A percentile compares a stretch with the other conserved stretches of the same genome.
Conservation (phyloP, 2,329 filamentous ascomycete species). For the Colletotrichum sp. region DNA sequence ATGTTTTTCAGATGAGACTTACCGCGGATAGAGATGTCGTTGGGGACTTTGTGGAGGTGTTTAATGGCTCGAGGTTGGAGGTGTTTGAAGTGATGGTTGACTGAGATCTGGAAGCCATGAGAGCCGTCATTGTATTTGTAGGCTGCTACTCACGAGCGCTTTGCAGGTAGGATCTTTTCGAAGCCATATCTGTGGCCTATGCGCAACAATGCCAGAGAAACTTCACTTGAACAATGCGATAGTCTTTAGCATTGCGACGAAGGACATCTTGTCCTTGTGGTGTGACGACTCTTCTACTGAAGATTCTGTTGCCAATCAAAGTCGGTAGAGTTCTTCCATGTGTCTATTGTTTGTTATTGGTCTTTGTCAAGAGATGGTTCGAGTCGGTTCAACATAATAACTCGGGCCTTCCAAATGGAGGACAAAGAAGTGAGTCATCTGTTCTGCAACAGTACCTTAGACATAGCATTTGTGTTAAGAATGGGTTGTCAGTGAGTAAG, state of each 20-base stretch:
- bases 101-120: not conserved
- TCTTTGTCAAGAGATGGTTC: not conserved
- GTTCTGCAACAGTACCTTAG: not conserved
- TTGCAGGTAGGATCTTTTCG: no score
- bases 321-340: fast-evolving
- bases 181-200: not conserved
- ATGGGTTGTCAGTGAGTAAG: not conserved
- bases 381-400: not conserved
- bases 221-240: not conserved
- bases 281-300: no score
- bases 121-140: not conserved
- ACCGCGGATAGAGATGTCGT: not conserved
- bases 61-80: not conserved
- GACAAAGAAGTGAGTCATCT: not conserved
- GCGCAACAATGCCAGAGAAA: not conserved
- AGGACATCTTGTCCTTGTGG: not conserved
- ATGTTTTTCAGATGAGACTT: not conserved
- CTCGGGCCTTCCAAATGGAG: not conserved
- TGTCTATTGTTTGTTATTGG: not conserved
- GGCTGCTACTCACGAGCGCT: no score
- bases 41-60: not conserved
- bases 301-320: not conserved
- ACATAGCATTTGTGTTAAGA: not conserved
- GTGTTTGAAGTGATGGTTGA: not conserved
- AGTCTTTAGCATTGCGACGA: not conserved